Percentiles rank a stretch among this genome's conserved stretches.
These are phyloP conservation scores for Cynanchum wilfordii DNA, from an alignment of 257 asterid genomes.

Conservation along the genomic window DNA sequence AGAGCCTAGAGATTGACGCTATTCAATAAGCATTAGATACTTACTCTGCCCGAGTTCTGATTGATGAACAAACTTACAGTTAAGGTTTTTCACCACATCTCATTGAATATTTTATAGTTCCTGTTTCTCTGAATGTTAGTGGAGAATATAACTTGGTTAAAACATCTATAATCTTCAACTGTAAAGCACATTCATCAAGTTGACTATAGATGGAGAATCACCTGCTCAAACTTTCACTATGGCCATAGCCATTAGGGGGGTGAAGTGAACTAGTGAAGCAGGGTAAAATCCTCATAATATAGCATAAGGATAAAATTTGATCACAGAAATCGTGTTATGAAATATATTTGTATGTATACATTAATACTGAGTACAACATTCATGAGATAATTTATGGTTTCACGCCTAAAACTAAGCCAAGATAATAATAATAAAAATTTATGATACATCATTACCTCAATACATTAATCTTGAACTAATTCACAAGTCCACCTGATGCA, in stretches of 20 bases:
- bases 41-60: not conserved
- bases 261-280: not conserved
- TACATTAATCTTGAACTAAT: conserved; percentile 12
- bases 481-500: conserved; percentile 48
- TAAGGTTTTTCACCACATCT: not conserved
- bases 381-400: conserved; percentile 3
- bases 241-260: not conserved
- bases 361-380: not conserved
- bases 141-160: no score
- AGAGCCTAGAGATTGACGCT: not conserved
- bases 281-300: not conserved
- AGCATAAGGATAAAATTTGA: not conserved
- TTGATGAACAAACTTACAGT: not conserved
- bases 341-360: not conserved
- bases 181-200: not conserved
- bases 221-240: not conserved
- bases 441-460: conserved; percentile 2
- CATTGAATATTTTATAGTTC: not conserved
- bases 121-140: not conserved
- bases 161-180: not conserved
- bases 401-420: not conserved
- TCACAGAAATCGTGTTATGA: not conserved
- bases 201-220: not conserved
- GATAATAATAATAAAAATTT: not conserved
- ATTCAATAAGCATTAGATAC: not conserved